Conservation (phyloP, 1,139 yeast genomes). For the Meyerozyma guilliermondii region DNA sequence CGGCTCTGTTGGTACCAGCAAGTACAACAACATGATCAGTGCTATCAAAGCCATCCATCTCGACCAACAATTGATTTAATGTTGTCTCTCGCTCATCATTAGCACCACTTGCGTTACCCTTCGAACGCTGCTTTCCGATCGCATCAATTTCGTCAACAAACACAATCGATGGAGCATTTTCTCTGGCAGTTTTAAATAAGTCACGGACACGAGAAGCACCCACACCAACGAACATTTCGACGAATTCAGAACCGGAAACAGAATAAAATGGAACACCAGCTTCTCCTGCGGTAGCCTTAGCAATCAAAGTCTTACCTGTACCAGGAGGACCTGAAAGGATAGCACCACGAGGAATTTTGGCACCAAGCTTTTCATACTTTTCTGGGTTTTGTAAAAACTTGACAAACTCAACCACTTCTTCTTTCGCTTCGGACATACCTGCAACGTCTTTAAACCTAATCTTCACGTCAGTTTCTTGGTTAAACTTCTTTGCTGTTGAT, state of each 20-base stretch:
- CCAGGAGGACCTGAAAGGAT: constrained; percentile 99
- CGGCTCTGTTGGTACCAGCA: constrained; percentile 96
- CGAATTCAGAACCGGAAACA: constrained; percentile 97
- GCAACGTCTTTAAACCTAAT: constrained; percentile 92
- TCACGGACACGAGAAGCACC: constrained; percentile 98
- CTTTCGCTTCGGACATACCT: constrained; percentile 96
- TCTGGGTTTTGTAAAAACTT: constrained; percentile 84
- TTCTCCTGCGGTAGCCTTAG: constrained; percentile 99
- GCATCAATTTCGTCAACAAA: constrained; percentile 98
- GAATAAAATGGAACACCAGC: constrained; percentile 95
- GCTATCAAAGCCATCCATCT: constrained; percentile 94
- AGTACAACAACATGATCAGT: constrained; percentile 91
- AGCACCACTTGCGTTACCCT: constrained; percentile 78
- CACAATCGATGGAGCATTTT: constrained; percentile 87
- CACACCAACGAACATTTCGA: constrained; percentile 98
- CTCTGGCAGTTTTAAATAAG: constrained; percentile 85
- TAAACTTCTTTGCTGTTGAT: constrained; percentile 85
- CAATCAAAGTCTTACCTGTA: constrained; percentile 94
- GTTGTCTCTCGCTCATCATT: constrained; percentile 97
- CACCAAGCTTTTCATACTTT: constrained; percentile 88
- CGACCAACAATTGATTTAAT: constrained; percentile 88
- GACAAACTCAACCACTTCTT: constrained; percentile 96
- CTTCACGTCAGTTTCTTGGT: constrained; percentile 86
- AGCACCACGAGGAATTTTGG: constrained; percentile 97
- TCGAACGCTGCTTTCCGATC: constrained; percentile 89